phyloP scores from a whole-genome alignment of 805 yeast genomes.

The Lachancea thermotolerans region DNA sequence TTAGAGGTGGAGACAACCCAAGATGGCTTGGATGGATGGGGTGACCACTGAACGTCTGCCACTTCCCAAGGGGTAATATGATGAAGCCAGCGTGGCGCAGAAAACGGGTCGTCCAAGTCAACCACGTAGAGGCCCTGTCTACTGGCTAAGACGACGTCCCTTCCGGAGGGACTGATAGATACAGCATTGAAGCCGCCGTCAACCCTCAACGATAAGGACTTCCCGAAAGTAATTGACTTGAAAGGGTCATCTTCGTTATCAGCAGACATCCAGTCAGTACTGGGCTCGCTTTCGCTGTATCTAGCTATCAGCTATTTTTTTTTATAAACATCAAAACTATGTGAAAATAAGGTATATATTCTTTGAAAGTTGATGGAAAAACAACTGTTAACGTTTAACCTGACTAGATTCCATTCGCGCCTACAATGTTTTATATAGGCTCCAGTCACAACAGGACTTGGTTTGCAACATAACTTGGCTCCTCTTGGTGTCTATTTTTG shows the following conservation, averaged over 20 bases:
- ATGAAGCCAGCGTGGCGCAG: conserved; percentile 89
- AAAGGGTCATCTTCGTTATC: conserved; percentile 29
- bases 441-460: too few species aligned
- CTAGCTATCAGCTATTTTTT: background rate
- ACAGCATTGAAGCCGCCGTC: conserved; percentile 92
- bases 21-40: conserved; percentile 73
- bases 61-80: conserved; percentile 97
- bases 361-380: too few species aligned
- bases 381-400: too few species aligned
- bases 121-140: conserved; percentile 78
- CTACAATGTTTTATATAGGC: too few species aligned
- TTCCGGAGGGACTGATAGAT: conserved; percentile 79
- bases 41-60: conserved; percentile 98
- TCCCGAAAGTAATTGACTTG: conserved; percentile 62
- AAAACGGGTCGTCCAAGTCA: conserved; percentile 93
- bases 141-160: conserved; percentile 86
- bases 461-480: too few species aligned
- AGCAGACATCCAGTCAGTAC: conserved; percentile 4
- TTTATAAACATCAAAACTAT: too few species aligned
- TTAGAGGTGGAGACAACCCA: conserved; percentile 94
- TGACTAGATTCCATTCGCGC: too few species aligned
- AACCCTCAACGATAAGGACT: conserved; percentile 73
- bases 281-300: background rate
- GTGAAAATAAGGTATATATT: too few species aligned
- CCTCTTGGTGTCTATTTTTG: too few species aligned